Evolutionary conservation across 495 filamentous ascomycete species (phyloP).

Genomic region (Aspergillus taichungensis): DNA sequence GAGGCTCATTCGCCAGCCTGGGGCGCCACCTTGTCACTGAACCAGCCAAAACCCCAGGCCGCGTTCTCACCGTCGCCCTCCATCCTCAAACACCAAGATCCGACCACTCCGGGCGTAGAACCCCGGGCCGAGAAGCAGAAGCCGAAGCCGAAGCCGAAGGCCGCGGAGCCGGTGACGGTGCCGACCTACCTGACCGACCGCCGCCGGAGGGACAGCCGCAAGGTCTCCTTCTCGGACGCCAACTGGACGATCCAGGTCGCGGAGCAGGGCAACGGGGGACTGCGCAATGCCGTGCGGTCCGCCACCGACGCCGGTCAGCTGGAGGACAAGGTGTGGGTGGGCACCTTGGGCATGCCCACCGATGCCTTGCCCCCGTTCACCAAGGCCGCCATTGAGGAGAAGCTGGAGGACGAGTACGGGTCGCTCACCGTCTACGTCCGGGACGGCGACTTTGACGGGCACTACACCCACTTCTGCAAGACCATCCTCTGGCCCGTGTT

Average conservation of each 20-base stretch:
- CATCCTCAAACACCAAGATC: constrained; percentile 58
- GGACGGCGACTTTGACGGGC: constrained; percentile 83
- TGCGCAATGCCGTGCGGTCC: constrained; percentile 78
- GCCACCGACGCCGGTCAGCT: constrained; percentile 54
- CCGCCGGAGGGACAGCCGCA: constrained; percentile 31
- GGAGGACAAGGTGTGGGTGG: constrained; percentile 74
- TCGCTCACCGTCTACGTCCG: constrained; percentile 74
- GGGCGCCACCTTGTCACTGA: constrained; percentile 53
- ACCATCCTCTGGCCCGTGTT: constrained; percentile 86
- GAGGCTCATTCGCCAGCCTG: constrained; percentile 47
- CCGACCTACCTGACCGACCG: not conserved
- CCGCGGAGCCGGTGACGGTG: not conserved
- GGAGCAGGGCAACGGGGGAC: constrained; percentile 82
- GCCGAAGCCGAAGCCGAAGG: constrained; percentile 7
- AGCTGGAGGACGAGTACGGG: constrained; percentile 67
- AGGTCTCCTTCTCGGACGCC: constrained; percentile 52
- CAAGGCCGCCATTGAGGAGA: constrained; percentile 70
- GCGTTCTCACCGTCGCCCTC: constrained; percentile 60
- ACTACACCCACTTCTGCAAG: constrained; percentile 91
- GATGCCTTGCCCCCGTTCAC: constrained; percentile 63
- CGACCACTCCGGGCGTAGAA: constrained; percentile 25
- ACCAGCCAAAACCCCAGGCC: constrained; percentile 67
- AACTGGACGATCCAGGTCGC: constrained; percentile 78
- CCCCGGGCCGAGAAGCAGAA: constrained; percentile 15
- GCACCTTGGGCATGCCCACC: constrained; percentile 85